Percentiles rank a stretch among this genome's conserved stretches.
Conservation (phyloP, 2,329 filamentous ascomycete genomes). For the Ceratocystis harringtonii region DNA sequence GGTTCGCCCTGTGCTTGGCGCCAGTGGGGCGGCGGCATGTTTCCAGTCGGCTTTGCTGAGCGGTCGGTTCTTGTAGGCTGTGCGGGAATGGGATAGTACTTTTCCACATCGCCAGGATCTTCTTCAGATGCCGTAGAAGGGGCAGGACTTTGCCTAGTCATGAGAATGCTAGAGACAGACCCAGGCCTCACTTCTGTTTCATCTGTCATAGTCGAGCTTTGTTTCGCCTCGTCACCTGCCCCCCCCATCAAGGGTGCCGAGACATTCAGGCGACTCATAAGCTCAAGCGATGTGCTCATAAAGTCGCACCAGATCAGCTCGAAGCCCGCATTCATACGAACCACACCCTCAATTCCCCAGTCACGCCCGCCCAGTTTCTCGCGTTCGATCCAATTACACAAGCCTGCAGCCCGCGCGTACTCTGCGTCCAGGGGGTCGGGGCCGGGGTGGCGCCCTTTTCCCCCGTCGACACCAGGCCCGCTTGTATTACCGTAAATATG, state of each 20-base stretch:
- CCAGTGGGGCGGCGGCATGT: conserved; percentile 16
- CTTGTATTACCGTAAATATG: conserved; percentile 33
- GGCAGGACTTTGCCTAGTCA: not conserved
- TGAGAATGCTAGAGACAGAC: not conserved
- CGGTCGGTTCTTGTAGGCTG: conserved; percentile 25
- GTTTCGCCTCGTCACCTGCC: conserved; percentile 9
- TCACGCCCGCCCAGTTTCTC: conserved; percentile 29
- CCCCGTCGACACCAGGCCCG: conserved; percentile 20
- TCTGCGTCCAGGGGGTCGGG: conserved; percentile 28
- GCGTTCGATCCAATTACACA: conserved; percentile 32
- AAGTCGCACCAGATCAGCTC: conserved; percentile 40
- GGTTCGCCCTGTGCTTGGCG: conserved; percentile 25
- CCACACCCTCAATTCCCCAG: conserved; percentile 35
- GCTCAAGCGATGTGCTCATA: conserved; percentile 28
- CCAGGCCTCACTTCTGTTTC: not conserved
- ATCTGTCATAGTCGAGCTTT: not conserved
- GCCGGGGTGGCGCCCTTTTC: not conserved
- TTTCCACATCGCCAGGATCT: conserved; percentile 11
- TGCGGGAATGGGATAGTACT: conserved; percentile 26
- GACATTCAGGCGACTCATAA: conserved; percentile 32
- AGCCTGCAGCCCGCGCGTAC: conserved; percentile 32
- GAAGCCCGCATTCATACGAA: conserved; percentile 38
- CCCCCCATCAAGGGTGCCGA: conserved; percentile 26
- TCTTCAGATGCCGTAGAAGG: not conserved
- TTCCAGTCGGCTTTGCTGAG: conserved; percentile 19